Conservation (phyloP, 352 stramenopile species). For the Sclerospora graminicola region DNA sequence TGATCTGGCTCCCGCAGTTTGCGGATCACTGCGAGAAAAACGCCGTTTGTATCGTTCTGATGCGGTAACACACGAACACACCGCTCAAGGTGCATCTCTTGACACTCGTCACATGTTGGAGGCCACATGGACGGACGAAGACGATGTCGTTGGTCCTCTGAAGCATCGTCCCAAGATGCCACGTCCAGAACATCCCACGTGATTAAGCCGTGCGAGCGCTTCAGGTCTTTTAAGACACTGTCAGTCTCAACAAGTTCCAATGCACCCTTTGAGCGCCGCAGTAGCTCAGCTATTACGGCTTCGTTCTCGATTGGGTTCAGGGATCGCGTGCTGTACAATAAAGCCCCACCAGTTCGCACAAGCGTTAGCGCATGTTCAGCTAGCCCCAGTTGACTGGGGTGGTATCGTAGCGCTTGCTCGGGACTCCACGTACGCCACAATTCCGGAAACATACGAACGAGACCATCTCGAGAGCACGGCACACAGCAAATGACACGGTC, state of each 20-base stretch:
- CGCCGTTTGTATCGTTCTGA: slow-evolving; percentile 95
- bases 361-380: slow-evolving; percentile 46
- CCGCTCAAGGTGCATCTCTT: slow-evolving; percentile 68
- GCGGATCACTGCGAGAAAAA: slow-evolving; percentile 96
- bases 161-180: slow-evolving; percentile 37
- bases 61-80: slow-evolving; percentile 95
- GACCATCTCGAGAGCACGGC: slow-evolving; percentile 70
- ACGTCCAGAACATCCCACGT: slow-evolving; percentile 62
- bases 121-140: slow-evolving; percentile 81
- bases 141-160: slow-evolving; percentile 38
- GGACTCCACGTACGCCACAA: slow-evolving; percentile 73
- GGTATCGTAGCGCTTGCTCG: slow-evolving; percentile 31
- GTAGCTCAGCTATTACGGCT: slow-evolving; percentile 66
- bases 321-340: slow-evolving; percentile 73
- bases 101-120: slow-evolving; percentile 38
- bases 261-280: slow-evolving; percentile 38
- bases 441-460: slow-evolving; percentile 70
- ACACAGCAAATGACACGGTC: slow-evolving; percentile 68
- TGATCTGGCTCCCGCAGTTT: slow-evolving; percentile 27
- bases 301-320: slow-evolving; percentile 81
- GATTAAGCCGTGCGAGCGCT: slow-evolving; percentile 27
- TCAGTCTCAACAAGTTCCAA: slow-evolving; percentile 56
- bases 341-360: slow-evolving; percentile 30
- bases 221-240: slow-evolving; percentile 22
- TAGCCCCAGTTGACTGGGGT: slow-evolving; percentile 76